Evolutionary conservation across 192 early-diverging fungal genomes (phyloP).

Genomic region (Chytriomyces sp.): DNA sequence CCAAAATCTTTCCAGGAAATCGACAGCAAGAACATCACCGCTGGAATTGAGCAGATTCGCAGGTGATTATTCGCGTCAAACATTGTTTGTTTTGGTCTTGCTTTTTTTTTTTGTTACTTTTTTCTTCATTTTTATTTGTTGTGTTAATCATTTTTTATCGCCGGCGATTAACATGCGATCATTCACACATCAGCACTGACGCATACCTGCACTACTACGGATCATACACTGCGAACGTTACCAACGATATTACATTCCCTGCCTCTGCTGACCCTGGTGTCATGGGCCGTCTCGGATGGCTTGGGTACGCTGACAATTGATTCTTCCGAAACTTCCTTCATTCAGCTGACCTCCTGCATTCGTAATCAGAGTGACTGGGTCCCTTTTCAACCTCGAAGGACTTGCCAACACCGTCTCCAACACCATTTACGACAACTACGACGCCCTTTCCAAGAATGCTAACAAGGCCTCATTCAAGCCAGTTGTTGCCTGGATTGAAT

Average conservation of each 20-base stretch:
- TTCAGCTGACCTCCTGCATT: slow-evolving; percentile 65
- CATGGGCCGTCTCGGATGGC: slow-evolving; percentile 7
- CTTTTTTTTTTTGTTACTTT: too few species aligned
- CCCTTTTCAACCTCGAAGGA: slow-evolving; percentile 71
- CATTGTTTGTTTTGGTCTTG: too few species aligned
- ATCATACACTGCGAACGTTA: slow-evolving; percentile 26
- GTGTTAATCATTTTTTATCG: too few species aligned
- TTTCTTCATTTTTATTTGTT: too few species aligned
- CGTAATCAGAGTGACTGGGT: slow-evolving; percentile 48
- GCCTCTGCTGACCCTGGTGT: slow-evolving; percentile 35
- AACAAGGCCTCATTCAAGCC: slow-evolving; percentile 58
- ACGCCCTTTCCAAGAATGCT: slow-evolving; percentile 46
- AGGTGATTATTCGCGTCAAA: too few species aligned
- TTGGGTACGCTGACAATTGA: not conserved
- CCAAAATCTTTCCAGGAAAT: not conserved
- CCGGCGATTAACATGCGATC: too few species aligned
- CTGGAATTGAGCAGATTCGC: slow-evolving; percentile 12
- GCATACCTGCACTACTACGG: slow-evolving; percentile 19
- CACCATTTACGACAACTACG: slow-evolving; percentile 64
- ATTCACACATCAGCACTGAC: slow-evolving; percentile 5
- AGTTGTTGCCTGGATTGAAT: slow-evolving; percentile 34
- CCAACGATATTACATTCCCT: slow-evolving; percentile 40
- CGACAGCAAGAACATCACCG: slow-evolving; percentile 6
- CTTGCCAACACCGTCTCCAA: slow-evolving; percentile 52
- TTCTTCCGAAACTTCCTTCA: not conserved